Evolutionary conservation across 208 protist species (phyloP).

Genomic region (Acanthamoeba sp.): DNA sequence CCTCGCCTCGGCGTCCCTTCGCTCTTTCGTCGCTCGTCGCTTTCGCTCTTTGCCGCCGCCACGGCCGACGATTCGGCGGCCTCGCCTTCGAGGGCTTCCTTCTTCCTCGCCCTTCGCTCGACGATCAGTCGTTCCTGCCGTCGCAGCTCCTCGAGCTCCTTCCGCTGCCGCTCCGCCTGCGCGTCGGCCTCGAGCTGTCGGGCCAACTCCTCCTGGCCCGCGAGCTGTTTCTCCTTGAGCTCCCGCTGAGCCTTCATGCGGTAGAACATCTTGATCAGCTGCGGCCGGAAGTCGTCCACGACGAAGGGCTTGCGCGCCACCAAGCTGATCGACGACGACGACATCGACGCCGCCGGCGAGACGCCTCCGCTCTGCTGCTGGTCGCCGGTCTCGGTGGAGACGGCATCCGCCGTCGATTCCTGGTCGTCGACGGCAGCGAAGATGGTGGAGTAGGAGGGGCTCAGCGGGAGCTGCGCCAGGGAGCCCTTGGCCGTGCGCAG

Average conservation of each 20-base stretch:
- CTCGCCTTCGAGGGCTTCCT: not conserved
- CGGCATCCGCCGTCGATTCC: not conserved
- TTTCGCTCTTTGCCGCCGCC: not conserved
- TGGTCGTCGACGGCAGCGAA: not conserved
- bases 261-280: constrained; percentile 68
- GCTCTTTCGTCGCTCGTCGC: not conserved
- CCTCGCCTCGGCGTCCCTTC: too few species aligned
- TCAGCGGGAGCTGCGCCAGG: not conserved
- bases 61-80: not conserved
- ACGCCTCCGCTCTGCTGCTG: not conserved
- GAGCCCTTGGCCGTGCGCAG: constrained; percentile 6
- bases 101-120: not conserved
- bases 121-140: not conserved
- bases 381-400: not conserved
- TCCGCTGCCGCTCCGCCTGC: not conserved
- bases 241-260: constrained; percentile 16
- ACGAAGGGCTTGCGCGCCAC: constrained; percentile 33
- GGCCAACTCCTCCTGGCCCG: not conserved
- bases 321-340: not conserved
- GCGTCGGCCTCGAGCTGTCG: not conserved
- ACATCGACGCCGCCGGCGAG: not conserved
- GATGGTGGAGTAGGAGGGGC: constrained; percentile 2
- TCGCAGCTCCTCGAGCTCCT: not conserved
- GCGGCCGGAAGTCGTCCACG: constrained; percentile 65
- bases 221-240: not conserved